Evolutionary conservation across 805 yeast species (phyloP), one percentile per base, ranked within the genome.

Genomic region (Candida ponderosae): DNA sequence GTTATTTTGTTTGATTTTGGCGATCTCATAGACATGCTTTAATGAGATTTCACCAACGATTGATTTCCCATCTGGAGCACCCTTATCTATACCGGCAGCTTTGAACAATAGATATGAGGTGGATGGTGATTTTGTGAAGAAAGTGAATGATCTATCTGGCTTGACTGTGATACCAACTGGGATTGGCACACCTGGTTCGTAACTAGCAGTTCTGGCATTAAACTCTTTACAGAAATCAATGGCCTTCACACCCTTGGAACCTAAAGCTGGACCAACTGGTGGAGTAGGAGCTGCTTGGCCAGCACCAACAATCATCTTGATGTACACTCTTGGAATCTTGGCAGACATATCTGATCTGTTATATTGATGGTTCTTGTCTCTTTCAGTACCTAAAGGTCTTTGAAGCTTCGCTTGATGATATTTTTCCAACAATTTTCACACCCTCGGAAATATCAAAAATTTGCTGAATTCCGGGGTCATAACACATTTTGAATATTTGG

Each of bases 221-320:
- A 93, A 93, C 58, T 93, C 97, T 62, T 93, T 93, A 66, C 97
- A 90, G 54, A 93, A 93, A 61, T 93, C 98, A 54, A 93, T 93
- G 45, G 97, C 97, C 59, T 93, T 93, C 33, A 93, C 95, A 69
- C 98, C 98, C 60, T 90, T 90, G 41, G 97, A 90, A 48, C 98
- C 98, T 35, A 93, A 69, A 0, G 97, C 98, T 33, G 98, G 98
- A 47, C 98, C 98, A 21, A 93, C 97, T 6, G 98, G 98, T 21
- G 98, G 98, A 3, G 96, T 81, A 31, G 98, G 97, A 2, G 97
- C 93, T 0, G 98, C 98, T 59, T 88, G 85, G 4, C 97, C 97
- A 5, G 98, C 97, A 8, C 90, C 96, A 4, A 90, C 97, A 35
- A 90, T 79, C 42, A 90, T 74, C 61, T 90, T 93, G 37, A 90